Conservation (phyloP, 352 stramenopile genomes). For the Phytopythium chamaehyphon region DNA sequence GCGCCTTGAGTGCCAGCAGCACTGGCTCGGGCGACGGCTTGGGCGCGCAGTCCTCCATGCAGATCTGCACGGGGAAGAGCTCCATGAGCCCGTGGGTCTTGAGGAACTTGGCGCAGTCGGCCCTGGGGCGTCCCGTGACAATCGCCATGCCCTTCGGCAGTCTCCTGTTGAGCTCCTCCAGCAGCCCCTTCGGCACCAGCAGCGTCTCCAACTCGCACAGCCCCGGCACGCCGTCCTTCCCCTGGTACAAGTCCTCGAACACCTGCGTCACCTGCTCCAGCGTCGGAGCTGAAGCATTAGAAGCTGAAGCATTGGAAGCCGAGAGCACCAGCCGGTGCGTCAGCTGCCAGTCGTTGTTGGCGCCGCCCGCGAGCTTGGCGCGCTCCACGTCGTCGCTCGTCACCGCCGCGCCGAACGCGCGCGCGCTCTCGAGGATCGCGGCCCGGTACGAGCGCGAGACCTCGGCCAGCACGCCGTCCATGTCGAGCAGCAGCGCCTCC, state of each 20-base stretch:
- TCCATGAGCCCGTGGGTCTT: slow-evolving; percentile 68
- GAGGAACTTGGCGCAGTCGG: slow-evolving; percentile 95
- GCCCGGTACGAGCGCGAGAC: slow-evolving; percentile 93
- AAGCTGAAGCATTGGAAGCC: too few species aligned
- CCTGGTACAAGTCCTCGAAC: slow-evolving; percentile 96
- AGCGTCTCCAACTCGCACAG: slow-evolving; percentile 91
- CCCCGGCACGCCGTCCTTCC: slow-evolving; percentile 43
- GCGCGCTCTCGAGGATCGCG: slow-evolving; percentile 87
- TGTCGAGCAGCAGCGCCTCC: slow-evolving; percentile 92
- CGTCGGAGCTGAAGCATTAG: slow-evolving; percentile 34
- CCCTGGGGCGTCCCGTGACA: slow-evolving; percentile 90
- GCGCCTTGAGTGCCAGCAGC: slow-evolving; percentile 68
- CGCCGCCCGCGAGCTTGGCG: slow-evolving; percentile 91
- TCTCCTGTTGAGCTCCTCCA: slow-evolving; percentile 77
- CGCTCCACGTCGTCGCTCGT: slow-evolving; percentile 87
- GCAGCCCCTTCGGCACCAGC: slow-evolving; percentile 82
- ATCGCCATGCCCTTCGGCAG: slow-evolving; percentile 87
- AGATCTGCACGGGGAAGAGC: slow-evolving; percentile 90
- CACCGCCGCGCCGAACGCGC: slow-evolving; percentile 83
- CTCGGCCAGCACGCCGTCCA: slow-evolving; percentile 97
- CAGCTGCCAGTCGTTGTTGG: slow-evolving; percentile 98
- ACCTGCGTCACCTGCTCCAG: slow-evolving; percentile 90
- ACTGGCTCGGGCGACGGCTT: slow-evolving; percentile 94
- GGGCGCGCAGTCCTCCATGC: slow-evolving; percentile 94
- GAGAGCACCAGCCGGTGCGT: slow-evolving; percentile 84